phyloP scores from a whole-genome alignment of 176 grass and related monocot genomes.

The Poa annua region DNA sequence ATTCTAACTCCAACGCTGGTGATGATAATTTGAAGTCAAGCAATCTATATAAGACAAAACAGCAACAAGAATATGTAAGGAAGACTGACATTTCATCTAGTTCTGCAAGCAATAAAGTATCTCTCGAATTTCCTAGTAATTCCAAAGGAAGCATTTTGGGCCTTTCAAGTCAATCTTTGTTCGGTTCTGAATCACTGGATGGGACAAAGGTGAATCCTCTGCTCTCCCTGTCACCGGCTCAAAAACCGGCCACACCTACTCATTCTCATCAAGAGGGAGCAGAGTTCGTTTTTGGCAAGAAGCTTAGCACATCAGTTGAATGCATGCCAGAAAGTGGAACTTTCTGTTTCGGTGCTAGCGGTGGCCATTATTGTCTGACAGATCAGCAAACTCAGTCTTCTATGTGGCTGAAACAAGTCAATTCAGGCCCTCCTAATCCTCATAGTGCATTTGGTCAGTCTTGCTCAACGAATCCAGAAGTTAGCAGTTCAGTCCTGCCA shows the following conservation, averaged over 20 bases:
- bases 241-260: conserved; percentile 25
- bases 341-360: conserved; percentile 43
- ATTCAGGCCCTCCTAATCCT: conserved; percentile 36
- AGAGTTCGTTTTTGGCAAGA: conserved; percentile 47
- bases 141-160: conserved; percentile 22
- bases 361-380: conserved; percentile 33
- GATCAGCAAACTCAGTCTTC: conserved; percentile 47
- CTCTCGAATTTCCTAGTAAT: conserved; percentile 36
- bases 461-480: conserved; percentile 43
- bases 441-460: conserved; percentile 42
- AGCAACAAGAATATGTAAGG: conserved; percentile 32
- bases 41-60: conserved; percentile 47
- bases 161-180: conserved; percentile 36
- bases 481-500: neutral
- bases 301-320: conserved; percentile 39
- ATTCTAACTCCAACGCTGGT: conserved; percentile 44
- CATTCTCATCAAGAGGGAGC: conserved; percentile 35
- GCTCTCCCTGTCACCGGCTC: conserved; percentile 30
- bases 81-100: conserved; percentile 31
- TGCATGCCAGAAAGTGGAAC: conserved; percentile 15
- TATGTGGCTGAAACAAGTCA: conserved; percentile 44
- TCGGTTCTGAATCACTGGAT: conserved; percentile 46
- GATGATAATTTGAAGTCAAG: conserved; percentile 40
- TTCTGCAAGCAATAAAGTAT: conserved; percentile 40
- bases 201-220: conserved; percentile 17